A percentile compares a stretch with the other conserved stretches of the same genome.
Evolutionary conservation across 2,329 filamentous ascomycete genomes (phyloP).

Genomic region (Stagonosporopsis tanaceti): DNA sequence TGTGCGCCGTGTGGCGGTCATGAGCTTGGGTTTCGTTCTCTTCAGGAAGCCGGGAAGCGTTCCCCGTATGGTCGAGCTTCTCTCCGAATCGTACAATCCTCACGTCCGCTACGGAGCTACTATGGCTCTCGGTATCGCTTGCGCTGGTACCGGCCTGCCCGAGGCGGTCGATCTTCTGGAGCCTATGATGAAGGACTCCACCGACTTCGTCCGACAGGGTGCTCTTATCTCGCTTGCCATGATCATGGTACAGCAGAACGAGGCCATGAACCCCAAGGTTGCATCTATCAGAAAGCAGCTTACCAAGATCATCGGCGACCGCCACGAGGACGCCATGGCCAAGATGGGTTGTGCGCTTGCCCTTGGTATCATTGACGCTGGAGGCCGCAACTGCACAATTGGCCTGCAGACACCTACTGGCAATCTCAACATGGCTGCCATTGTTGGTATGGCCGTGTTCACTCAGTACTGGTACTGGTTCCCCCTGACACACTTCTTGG

Average conservation of each 20-base stretch:
- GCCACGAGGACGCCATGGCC: constrained; percentile 98
- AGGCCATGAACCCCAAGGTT: constrained; percentile 98
- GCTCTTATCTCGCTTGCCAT: constrained; percentile 93
- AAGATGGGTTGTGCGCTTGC: constrained; percentile 96
- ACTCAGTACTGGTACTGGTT: constrained; percentile 99
- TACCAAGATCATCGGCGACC: constrained; percentile 90
- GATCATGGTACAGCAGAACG: constrained; percentile 99
- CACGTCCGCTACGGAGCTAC: constrained; percentile 97
- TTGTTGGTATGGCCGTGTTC: constrained; percentile 97
- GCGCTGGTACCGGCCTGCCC: constrained; percentile 92
- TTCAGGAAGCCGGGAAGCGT: constrained; percentile 98
- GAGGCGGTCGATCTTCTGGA: constrained; percentile 96
- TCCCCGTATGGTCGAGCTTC: constrained; percentile 96
- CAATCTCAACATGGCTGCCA: constrained; percentile 97
- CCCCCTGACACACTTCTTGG: constrained; percentile 96
- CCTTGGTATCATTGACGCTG: constrained; percentile 95
- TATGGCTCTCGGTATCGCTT: constrained; percentile 98
- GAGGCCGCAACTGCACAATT: constrained; percentile 97
- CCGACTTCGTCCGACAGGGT: constrained; percentile 97
- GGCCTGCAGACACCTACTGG: constrained; percentile 97
- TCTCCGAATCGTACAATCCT: constrained; percentile 98
- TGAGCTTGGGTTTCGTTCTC: constrained; percentile 97
- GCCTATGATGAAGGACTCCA: constrained; percentile 99
- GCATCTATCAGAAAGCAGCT: constrained; percentile 88
- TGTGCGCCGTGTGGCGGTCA: constrained; percentile 92